These are phyloP conservation scores for Strobilomyces dryophilus DNA, from an alignment of 768 basidiomycete species.

Conservation along the genomic window DNA sequence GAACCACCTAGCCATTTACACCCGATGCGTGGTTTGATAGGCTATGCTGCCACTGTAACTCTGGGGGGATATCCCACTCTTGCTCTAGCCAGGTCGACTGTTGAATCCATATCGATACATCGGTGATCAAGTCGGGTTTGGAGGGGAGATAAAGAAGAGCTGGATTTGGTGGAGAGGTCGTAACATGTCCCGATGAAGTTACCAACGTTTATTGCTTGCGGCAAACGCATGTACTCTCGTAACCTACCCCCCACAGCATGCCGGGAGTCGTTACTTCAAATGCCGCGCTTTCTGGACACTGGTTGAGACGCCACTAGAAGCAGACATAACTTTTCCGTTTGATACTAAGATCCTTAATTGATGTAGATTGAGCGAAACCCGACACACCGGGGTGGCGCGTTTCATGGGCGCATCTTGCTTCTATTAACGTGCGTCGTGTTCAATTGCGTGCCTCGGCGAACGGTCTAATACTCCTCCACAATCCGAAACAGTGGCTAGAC, in stretches of 20 bases:
- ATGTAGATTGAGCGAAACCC: background rate
- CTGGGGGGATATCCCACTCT: background rate
- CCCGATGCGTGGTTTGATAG: background rate
- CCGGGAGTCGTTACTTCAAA: background rate
- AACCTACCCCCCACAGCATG: slow-evolving; percentile 1
- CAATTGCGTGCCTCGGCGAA: background rate
- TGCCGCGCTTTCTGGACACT: background rate
- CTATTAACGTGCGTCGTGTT: slow-evolving; percentile 2
- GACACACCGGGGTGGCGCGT: background rate
- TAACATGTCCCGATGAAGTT: background rate
- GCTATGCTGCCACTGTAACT: background rate
- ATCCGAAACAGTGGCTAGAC: background rate
- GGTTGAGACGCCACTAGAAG: background rate
- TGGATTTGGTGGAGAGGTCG: background rate
- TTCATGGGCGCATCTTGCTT: background rate
- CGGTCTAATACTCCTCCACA: slow-evolving; percentile 1
- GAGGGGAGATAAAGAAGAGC: background rate
- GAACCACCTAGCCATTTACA: background rate
- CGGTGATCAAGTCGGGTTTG: slow-evolving; percentile 8
- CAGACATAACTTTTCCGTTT: background rate
- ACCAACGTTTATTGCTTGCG: background rate
- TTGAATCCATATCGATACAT: background rate
- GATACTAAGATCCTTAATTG: background rate
- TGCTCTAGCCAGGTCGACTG: background rate
- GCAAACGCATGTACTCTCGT: background rate